Base-by-base conservation (phyloP, 2,329 filamentous ascomycete genomes). In the Colletotrichum navitas region DNA sequence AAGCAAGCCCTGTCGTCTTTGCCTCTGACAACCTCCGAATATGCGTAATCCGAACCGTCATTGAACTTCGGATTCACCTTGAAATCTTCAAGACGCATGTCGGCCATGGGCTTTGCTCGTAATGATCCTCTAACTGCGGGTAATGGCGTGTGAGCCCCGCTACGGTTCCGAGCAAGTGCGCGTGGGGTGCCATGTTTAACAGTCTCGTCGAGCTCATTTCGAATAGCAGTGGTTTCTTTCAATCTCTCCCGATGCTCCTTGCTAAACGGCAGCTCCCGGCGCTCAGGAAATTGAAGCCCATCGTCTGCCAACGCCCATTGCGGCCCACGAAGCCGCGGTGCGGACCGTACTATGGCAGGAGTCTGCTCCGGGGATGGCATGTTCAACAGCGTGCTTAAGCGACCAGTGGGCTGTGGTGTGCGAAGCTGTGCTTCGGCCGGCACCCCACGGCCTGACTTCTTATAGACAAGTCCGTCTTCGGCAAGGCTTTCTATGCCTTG, bases 41-140 rank as follows among this genome's bases (percentile, higher is more conserved):
- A 97, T 14, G 94, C 93, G 80, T 89, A 94, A 65, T 90, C 87
- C 54, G 90, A 84, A 2, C 93, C 93, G 52, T 92, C 87, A 74
- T 95, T 95, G 75, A 85, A 87, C 5, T 84, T 83, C 0, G 93
- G 91, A 74, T 97, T 97, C 76, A 96, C 85, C 78, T 92, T 95
- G 84, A 97, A 98, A 80, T 97, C 92, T 16, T 89, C 88, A 1
- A 92, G 83, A 18, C 83, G 83, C 16, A 97, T 85, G 43, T 87
- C 83, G 0, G 85, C 81, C 3, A 90, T 74, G 0, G 90, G 87
- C 62, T 86, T 89, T 12, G 85, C 79, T 60, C 94, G 89, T 21
- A 93, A 85, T 1, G 84, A 24, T 11, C 36, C 83, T 69, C 74
- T 59, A 45, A 45, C 8, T 72, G 74, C 21, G 55, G 63, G 12